Evolutionary conservation across 2,329 filamentous ascomycete genomes (phyloP).

Genomic region (Clonostachys rhizophaga): DNA sequence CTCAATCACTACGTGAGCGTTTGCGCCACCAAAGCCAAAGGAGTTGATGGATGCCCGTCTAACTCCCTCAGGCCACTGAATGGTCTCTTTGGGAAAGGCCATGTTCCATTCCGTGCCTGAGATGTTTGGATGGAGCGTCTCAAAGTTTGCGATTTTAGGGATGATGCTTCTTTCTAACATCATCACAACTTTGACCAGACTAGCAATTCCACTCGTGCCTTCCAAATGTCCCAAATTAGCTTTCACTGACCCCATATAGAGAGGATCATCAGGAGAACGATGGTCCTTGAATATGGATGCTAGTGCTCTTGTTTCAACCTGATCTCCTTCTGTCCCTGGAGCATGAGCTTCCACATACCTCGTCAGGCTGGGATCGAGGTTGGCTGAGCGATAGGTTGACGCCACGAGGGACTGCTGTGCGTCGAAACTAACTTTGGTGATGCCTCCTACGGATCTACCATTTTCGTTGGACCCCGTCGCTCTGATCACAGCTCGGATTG

Average conservation of each 20-base stretch:
- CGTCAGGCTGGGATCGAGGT: slow-evolving; percentile 17
- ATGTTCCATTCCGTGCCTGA: slow-evolving; percentile 18
- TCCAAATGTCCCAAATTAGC: slow-evolving; percentile 11
- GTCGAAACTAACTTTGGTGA: slow-evolving; percentile 48
- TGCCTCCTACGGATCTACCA: slow-evolving; percentile 38
- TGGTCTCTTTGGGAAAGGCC: slow-evolving; percentile 4
- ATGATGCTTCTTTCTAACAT: slow-evolving; percentile 9
- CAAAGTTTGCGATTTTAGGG: slow-evolving; percentile 8
- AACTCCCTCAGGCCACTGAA: background rate
- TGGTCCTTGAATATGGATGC: slow-evolving; percentile 8
- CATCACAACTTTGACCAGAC: slow-evolving; percentile 8
- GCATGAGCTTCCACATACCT: slow-evolving; percentile 46
- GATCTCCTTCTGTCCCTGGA: slow-evolving; percentile 46
- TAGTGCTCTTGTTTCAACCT: slow-evolving; percentile 28
- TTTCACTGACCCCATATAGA: slow-evolving; percentile 7
- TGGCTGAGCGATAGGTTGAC: slow-evolving; percentile 22
- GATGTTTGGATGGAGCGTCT: slow-evolving; percentile 5
- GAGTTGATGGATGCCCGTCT: slow-evolving; percentile 8
- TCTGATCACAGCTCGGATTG: slow-evolving; percentile 41
- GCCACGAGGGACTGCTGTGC: slow-evolving; percentile 38
- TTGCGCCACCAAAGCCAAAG: slow-evolving; percentile 12
- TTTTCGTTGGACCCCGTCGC: slow-evolving; percentile 50
- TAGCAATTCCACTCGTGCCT: slow-evolving; percentile 9
- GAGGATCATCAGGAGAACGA: background rate
- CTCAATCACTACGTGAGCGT: slow-evolving; percentile 10